phyloP scores from a whole-genome alignment of 116 monocot genomes.

The Dioscorea cayenensis region DNA sequence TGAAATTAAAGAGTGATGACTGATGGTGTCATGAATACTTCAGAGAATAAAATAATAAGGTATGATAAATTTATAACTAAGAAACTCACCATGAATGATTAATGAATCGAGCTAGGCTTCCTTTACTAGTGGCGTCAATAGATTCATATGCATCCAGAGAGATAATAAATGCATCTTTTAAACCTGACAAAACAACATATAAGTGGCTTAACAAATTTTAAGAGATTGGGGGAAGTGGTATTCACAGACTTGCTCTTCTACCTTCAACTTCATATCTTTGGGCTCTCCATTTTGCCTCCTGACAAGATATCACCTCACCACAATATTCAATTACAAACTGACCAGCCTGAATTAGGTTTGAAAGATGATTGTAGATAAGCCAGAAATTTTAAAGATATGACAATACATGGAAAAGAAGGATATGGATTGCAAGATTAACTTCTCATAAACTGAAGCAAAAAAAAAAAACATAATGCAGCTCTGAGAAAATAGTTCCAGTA shows the following conservation, averaged over 20 bases:
- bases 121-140: conserved; percentile 92
- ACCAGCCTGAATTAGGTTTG: conserved; percentile 59
- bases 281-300: conserved; percentile 71
- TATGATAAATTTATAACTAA: not conserved
- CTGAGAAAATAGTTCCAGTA: not conserved
- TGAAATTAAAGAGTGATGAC: not conserved
- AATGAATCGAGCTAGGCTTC: conserved; percentile 90
- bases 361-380: not conserved
- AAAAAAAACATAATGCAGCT: not conserved
- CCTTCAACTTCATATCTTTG: conserved; percentile 84
- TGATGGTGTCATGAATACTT: not conserved
- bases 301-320: conserved; percentile 97
- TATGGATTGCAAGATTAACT: not conserved
- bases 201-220: not conserved
- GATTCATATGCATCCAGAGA: conserved; percentile 78
- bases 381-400: not conserved
- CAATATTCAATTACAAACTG: conserved; percentile 96
- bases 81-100: conserved; percentile 90
- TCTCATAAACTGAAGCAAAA: not conserved
- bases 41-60: not conserved
- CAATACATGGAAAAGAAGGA: not conserved
- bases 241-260: conserved; percentile 6
- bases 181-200: conserved; percentile 30
- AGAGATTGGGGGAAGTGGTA: not conserved
- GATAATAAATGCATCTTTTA: conserved; percentile 92